These are phyloP conservation scores for Tricholoma matsutake DNA, from an alignment of 768 basidiomycete species.

Conservation along the genomic window DNA sequence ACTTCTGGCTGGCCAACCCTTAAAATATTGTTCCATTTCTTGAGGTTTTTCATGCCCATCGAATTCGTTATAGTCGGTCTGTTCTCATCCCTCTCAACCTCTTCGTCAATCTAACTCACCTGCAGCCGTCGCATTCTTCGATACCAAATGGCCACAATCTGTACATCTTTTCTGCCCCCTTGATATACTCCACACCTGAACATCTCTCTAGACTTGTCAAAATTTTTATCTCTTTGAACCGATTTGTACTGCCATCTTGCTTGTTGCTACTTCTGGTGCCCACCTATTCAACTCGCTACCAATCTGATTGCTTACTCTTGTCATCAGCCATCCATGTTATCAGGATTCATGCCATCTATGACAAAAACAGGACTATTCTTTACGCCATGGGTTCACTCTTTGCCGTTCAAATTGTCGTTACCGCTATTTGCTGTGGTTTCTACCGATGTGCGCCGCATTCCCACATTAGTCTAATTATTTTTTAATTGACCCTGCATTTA, in stretches of 20 bases:
- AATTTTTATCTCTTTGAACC: conserved; percentile 84
- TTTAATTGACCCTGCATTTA: conserved; percentile 3
- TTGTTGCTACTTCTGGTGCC: conserved; percentile 66
- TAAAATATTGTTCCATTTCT: conserved; percentile 72
- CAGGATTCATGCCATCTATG: conserved; percentile 77
- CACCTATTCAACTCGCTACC: not conserved
- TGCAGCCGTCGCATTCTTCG: conserved; percentile 80
- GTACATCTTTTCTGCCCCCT: conserved; percentile 33
- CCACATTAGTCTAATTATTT: conserved; percentile 1
- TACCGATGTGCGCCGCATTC: conserved; percentile 54
- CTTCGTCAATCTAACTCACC: conserved; percentile 5
- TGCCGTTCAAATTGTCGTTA: conserved; percentile 66
- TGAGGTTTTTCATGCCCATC: conserved; percentile 72
- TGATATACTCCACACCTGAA: conserved; percentile 1
- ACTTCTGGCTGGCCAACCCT: conserved; percentile 70
- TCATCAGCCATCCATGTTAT: conserved; percentile 63
- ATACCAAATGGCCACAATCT: conserved; percentile 58
- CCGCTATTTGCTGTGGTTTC: conserved; percentile 75
- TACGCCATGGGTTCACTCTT: conserved; percentile 54
- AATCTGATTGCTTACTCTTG: not conserved
- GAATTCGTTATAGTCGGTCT: conserved; percentile 77
- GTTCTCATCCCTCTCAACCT: conserved; percentile 2
- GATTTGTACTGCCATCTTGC: conserved; percentile 77
- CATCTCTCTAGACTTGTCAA: conserved; percentile 46
- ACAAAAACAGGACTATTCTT: conserved; percentile 56